Evolutionary conservation across 2,329 filamentous ascomycete genomes (phyloP).

Genomic region (Fusarium avenaceum): DNA sequence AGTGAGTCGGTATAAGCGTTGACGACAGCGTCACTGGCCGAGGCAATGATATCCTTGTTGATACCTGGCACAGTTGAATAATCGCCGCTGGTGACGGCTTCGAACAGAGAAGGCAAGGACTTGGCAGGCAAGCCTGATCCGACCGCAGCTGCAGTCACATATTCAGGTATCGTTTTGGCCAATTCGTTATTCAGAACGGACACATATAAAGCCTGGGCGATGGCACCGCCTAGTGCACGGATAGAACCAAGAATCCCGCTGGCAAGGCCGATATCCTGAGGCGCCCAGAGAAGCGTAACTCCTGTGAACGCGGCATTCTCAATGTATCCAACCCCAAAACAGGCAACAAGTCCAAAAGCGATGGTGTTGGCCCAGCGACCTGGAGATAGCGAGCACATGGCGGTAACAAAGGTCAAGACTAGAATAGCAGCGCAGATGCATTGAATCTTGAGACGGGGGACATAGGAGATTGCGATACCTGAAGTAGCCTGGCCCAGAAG

Average conservation of each 20-base stretch:
- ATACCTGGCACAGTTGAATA: constrained; percentile 54
- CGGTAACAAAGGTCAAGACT: constrained; percentile 53
- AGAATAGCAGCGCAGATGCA: constrained; percentile 50
- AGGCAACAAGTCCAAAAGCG: constrained; percentile 52
- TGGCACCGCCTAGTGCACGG: constrained; percentile 57
- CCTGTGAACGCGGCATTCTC: constrained; percentile 59
- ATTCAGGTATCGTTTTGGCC: constrained; percentile 50
- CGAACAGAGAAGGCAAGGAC: constrained; percentile 53
- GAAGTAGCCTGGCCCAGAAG: constrained; percentile 57
- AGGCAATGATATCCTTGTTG: constrained; percentile 51
- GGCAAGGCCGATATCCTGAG: constrained; percentile 62
- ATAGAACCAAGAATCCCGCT: constrained; percentile 61
- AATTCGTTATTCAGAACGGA: constrained; percentile 56
- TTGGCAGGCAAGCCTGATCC: constrained; percentile 54
- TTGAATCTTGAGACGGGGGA: constrained; percentile 55
- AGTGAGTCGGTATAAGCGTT: constrained; percentile 61
- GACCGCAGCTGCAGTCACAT: constrained; percentile 54
- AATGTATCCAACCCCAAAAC: constrained; percentile 54
- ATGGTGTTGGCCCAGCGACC: constrained; percentile 51
- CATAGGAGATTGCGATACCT: constrained; percentile 54
- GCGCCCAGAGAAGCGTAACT: constrained; percentile 61
- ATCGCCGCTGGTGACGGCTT: constrained; percentile 52
- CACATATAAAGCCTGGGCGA: constrained; percentile 55
- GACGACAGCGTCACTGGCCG: constrained; percentile 54
- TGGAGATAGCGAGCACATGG: constrained; percentile 49